Conservation (phyloP, 345 rosid species). For the Psidium friedrichsthalianum region DNA sequence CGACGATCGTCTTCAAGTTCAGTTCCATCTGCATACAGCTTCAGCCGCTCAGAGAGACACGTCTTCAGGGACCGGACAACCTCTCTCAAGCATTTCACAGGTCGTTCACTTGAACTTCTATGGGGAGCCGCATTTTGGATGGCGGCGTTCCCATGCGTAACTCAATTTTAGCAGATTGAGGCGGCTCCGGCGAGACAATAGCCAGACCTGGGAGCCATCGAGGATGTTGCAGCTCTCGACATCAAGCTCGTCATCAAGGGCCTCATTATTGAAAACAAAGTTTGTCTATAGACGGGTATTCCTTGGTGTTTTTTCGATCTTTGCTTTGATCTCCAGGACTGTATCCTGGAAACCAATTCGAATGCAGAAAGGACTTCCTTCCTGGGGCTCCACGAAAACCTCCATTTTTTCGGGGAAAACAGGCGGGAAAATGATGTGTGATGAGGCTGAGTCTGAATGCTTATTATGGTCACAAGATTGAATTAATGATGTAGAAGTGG, state of each 20-base stretch:
- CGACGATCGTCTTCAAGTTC: conserved; percentile 26
- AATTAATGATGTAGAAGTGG: not conserved
- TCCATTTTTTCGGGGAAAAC: conserved; percentile 7
- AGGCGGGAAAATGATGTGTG: not conserved
- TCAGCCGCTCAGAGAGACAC: conserved; percentile 14
- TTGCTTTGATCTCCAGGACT: conserved; percentile 21
- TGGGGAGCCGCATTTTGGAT: conserved; percentile 3
- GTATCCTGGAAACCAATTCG: conserved; percentile 22
- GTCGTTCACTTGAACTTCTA: conserved; percentile 22
- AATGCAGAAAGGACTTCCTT: conserved; percentile 12
- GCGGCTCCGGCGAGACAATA: conserved; percentile 4
- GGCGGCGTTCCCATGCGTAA: conserved; percentile 25
- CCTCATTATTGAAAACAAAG: conserved; percentile 19
- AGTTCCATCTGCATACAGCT: conserved; percentile 11
- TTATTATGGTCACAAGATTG: not conserved
- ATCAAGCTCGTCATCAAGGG: conserved; percentile 12
- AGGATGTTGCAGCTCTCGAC: conserved; percentile 11
- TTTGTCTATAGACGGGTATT: conserved; percentile 14
- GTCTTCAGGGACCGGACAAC: conserved; percentile 22
- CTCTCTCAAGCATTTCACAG: conserved; percentile 24
- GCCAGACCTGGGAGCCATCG: conserved; percentile 10
- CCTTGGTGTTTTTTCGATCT: conserved; percentile 10
- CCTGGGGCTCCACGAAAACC: conserved; percentile 12
- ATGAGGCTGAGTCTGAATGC: not conserved
- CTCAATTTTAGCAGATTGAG: conserved; percentile 3